A percentile compares a stretch with the other conserved stretches of the same genome.
Evolutionary conservation across 2,329 filamentous ascomycete species (phyloP).

Genomic region (Salinomyces thailandicus): DNA sequence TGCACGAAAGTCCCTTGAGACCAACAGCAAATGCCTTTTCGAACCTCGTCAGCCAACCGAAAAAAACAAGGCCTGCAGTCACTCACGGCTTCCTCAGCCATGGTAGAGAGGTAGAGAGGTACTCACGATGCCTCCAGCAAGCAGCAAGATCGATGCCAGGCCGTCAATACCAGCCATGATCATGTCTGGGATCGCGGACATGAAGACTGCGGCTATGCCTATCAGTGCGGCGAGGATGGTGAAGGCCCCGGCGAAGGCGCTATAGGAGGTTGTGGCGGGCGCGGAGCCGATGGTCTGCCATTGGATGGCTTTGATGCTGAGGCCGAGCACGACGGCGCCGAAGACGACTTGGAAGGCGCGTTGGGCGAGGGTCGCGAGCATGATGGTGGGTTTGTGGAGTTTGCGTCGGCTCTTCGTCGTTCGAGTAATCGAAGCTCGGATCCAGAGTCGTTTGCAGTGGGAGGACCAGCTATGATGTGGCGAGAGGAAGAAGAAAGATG

Average conservation of each 20-base stretch:
- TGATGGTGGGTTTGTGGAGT: too few relatives aligned
- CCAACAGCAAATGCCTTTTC: conserved; percentile 15
- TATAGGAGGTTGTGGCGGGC: conserved; percentile 14
- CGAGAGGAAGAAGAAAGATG: too few relatives aligned
- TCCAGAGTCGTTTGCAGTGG: too few relatives aligned
- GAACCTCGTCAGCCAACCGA: too few relatives aligned
- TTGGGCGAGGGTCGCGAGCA: conserved; percentile 7
- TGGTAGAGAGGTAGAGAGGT: too few relatives aligned
- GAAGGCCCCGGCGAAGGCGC: conserved; percentile 18
- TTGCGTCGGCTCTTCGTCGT: too few relatives aligned
- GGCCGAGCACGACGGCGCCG: conserved; percentile 18
- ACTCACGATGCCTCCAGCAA: conserved; percentile 21
- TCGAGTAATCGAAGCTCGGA: too few relatives aligned
- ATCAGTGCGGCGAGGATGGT: conserved; percentile 13
- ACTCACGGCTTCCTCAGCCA: too few relatives aligned
- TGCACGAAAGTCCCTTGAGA: conserved; percentile 9
- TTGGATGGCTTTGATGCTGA: conserved; percentile 17
- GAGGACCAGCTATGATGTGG: too few relatives aligned
- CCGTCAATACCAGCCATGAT: conserved; percentile 16
- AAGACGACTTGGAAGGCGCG: conserved; percentile 16
- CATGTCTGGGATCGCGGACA: conserved; percentile 11
- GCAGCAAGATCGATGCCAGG: conserved; percentile 13
- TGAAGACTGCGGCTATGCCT: conserved; percentile 15
- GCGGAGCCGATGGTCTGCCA: conserved; percentile 13
- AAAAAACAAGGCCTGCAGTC: too few relatives aligned